Conservation (phyloP, 1,284 basidiomycete species). For the Rhodotorula mucilaginosa region DNA sequence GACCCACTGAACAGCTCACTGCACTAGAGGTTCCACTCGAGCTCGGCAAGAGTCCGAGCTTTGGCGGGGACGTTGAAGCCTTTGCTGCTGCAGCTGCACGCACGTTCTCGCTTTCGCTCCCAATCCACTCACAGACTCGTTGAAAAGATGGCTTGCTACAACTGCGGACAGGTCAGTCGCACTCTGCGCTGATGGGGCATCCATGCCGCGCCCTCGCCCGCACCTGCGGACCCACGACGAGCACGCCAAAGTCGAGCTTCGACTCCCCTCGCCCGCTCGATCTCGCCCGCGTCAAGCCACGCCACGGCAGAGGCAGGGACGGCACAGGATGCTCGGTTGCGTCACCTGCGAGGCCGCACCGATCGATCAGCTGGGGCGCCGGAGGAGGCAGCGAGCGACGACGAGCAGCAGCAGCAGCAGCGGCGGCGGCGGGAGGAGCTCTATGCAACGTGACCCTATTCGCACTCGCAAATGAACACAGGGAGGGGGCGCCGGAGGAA, state of each 20-base stretch:
- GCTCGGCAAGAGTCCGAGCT: too few species aligned
- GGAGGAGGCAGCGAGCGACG: neutral
- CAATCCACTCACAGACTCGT: neutral
- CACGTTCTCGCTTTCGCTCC: neutral
- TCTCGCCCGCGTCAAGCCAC: too few species aligned
- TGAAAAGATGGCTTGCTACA: conserved; percentile 30
- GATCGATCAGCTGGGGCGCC: neutral
- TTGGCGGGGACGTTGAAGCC: too few species aligned
- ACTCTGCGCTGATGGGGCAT: too few species aligned
- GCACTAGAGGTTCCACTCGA: too few species aligned
- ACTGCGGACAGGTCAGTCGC: conserved; percentile 32
- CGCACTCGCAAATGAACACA: neutral
- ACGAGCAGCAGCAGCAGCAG: neutral
- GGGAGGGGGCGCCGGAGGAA: neutral
- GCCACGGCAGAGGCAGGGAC: too few species aligned
- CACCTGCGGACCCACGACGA: too few species aligned
- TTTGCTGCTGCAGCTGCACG: neutral
- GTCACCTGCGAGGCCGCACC: too few species aligned
- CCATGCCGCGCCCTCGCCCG: too few species aligned
- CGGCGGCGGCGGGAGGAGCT: neutral
- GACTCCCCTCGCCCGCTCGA: too few species aligned
- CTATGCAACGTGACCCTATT: conserved; percentile 15
- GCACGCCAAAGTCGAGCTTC: neutral
- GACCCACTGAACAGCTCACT: too few species aligned
- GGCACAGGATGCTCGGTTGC: too few species aligned